phyloP scores from a whole-genome alignment of 768 basidiomycete genomes.

The Imleria badia region DNA sequence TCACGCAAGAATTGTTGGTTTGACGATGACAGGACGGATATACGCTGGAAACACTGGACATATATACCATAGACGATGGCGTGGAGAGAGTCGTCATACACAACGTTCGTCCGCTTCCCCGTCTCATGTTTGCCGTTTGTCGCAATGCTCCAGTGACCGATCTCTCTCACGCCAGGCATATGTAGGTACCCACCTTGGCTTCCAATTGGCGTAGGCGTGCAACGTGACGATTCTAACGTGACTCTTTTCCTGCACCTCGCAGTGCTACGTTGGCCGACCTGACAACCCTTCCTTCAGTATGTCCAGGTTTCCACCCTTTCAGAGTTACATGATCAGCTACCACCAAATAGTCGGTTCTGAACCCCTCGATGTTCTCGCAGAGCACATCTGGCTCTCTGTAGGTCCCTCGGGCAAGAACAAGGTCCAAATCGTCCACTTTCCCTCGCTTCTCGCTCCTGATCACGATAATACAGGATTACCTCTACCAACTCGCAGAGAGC shows the following conservation, averaged over 20 bases:
- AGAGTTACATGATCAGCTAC: neutral
- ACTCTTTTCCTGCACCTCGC: neutral
- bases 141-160: neutral
- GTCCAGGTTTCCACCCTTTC: constrained; percentile 13
- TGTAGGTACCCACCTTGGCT: constrained; percentile 35
- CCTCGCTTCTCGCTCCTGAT: neutral
- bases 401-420: constrained; percentile 94
- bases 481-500: constrained; percentile 73
- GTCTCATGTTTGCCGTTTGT: neutral
- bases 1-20: neutral
- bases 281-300: constrained; percentile 89
- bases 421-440: constrained; percentile 36
- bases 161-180: constrained; percentile 43
- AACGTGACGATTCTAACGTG: neutral
- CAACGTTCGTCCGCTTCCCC: constrained; percentile 35
- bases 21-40: constrained; percentile 72
- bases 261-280: constrained; percentile 86
- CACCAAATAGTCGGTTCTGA: constrained; percentile 71
- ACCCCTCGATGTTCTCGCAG: constrained; percentile 64
- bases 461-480: constrained; percentile 64
- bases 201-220: too few relatives aligned
- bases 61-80: constrained; percentile 58
- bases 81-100: constrained; percentile 55
- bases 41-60: constrained; percentile 74
- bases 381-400: constrained; percentile 66